Evolutionary conservation across 1,284 basidiomycete species (phyloP).

Genomic region (Sporisorium iseilematis-ciliati): DNA sequence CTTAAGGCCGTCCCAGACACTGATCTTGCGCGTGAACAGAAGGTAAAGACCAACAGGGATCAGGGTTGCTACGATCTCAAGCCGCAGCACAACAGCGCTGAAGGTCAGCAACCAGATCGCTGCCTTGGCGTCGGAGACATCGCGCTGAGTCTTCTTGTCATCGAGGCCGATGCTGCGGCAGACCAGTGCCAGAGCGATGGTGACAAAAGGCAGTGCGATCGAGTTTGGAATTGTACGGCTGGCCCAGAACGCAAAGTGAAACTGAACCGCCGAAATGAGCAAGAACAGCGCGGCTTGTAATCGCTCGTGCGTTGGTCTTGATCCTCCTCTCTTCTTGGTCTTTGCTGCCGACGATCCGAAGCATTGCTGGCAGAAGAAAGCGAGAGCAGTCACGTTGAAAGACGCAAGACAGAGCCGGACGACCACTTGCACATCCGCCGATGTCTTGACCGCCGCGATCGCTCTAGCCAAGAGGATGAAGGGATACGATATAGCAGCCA

Average conservation of each 20-base stretch:
- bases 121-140: not conserved
- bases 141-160: constrained; percentile 14
- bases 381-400: constrained; percentile 77
- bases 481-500: constrained; percentile 65
- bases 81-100: constrained; percentile 80
- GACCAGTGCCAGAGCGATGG: constrained; percentile 75
- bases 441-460: constrained; percentile 73
- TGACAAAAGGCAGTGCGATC: constrained; percentile 84
- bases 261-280: constrained; percentile 82
- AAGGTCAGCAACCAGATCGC: constrained; percentile 75
- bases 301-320: not conserved
- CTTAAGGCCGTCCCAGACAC: constrained; percentile 21
- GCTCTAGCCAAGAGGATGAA: constrained; percentile 63
- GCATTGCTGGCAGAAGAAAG: constrained; percentile 77
- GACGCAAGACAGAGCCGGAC: constrained; percentile 82
- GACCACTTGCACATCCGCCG: constrained; percentile 76
- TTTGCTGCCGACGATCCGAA: constrained; percentile 57
- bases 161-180: constrained; percentile 68
- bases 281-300: constrained; percentile 69
- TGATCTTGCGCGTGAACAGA: constrained; percentile 24
- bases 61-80: constrained; percentile 76
- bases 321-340: not conserved
- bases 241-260: constrained; percentile 93
- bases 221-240: constrained; percentile 93
- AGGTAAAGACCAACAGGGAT: constrained; percentile 54